Conservation (phyloP, 2,329 filamentous ascomycete genomes). For the Colletotrichum phormii region DNA sequence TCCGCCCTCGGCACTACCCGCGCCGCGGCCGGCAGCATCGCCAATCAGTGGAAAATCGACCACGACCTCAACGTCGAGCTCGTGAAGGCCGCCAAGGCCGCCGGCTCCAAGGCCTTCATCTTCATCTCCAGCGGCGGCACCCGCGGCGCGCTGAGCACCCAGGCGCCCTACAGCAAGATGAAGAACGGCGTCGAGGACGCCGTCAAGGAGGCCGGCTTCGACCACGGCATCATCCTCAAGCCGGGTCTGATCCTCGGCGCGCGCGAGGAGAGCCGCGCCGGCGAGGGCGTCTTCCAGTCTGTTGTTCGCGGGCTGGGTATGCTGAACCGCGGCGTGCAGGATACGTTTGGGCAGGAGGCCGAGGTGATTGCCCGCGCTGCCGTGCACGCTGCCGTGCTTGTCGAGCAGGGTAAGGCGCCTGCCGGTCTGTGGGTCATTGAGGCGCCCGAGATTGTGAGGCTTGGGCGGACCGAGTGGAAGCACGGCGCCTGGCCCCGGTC, state of each 20-base stretch:
- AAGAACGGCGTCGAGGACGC: slow-evolving; percentile 89
- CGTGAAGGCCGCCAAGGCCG: slow-evolving; percentile 78
- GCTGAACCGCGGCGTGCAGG: slow-evolving; percentile 66
- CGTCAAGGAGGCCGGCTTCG: slow-evolving; percentile 78
- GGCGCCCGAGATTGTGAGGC: slow-evolving; percentile 70
- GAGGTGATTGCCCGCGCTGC: slow-evolving; percentile 78
- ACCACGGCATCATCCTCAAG: slow-evolving; percentile 78
- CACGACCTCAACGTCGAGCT: slow-evolving; percentile 86
- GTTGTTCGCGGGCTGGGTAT: slow-evolving; percentile 67
- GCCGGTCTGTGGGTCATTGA: slow-evolving; percentile 72
- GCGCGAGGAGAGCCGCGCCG: slow-evolving; percentile 69
- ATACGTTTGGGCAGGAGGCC: slow-evolving; percentile 79
- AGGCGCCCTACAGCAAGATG: slow-evolving; percentile 74
- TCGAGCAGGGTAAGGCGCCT: slow-evolving; percentile 68
- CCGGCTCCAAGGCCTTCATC: slow-evolving; percentile 80
- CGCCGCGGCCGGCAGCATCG: slow-evolving; percentile 78
- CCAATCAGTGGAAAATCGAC: slow-evolving; percentile 88
- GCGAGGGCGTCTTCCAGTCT: slow-evolving; percentile 67
- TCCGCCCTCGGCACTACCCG: slow-evolving; percentile 86
- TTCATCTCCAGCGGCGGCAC: slow-evolving; percentile 74
- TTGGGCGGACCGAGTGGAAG: slow-evolving; percentile 72
- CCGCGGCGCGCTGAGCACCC: slow-evolving; percentile 50
- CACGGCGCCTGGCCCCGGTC: slow-evolving; percentile 41
- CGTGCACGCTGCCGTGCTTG: slow-evolving; percentile 69
- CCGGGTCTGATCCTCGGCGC: slow-evolving; percentile 83